Base-by-base conservation (phyloP, 2,329 filamentous ascomycete genomes). In the Colletotrichum tanaceti region DNA sequence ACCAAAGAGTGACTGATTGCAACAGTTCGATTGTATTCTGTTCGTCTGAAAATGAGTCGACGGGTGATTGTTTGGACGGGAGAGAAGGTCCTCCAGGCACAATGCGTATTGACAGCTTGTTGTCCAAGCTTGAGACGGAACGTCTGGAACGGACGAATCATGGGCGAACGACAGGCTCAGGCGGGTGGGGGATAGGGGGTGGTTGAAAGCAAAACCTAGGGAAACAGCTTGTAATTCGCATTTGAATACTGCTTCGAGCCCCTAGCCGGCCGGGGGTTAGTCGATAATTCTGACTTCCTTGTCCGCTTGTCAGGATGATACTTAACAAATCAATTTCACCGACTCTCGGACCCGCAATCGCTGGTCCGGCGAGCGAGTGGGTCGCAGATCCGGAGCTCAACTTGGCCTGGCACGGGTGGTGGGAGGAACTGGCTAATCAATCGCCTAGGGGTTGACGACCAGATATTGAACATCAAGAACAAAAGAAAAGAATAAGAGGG, bases 161-260 rank as follows among this genome's bases (percentile, higher is more conserved):
- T 85, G 84, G 3, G 85, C 85, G 53, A 84, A 84, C 60, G 76
- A 78, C 24, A 81, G 73, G 39, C 32, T 35, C 32, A 35, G 32
- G 7, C 32, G 28, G 28, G 28, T 7, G 28, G 32, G 32, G 32
- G n/a, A n/a, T n/a, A n/a, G n/a, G n/a, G n/a, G n/a, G n/a, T n/a
- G n/a, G 32, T 10, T 35, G 86, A 78, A 22, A 83, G 65, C 73
- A 80, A 83, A 35, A 35, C 7, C 7, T 0, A 84, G 80, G 1
- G 82, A 78, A 0, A 83, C 84, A 2, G 83, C 4, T n/a, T 14
- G 18, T n/a, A 3, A 4, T 13, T 10, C 5, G 18, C 49, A 32
- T 52, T 28, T 32, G 72, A 68, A 86, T 72, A 76, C 78, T 13
- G 83, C 65, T 18, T 22, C 18, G 32, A 13, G 50, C 3, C 1